Evolutionary conservation across 257 asterid genomes (phyloP).

Genomic region (Penstemon barbatus): DNA sequence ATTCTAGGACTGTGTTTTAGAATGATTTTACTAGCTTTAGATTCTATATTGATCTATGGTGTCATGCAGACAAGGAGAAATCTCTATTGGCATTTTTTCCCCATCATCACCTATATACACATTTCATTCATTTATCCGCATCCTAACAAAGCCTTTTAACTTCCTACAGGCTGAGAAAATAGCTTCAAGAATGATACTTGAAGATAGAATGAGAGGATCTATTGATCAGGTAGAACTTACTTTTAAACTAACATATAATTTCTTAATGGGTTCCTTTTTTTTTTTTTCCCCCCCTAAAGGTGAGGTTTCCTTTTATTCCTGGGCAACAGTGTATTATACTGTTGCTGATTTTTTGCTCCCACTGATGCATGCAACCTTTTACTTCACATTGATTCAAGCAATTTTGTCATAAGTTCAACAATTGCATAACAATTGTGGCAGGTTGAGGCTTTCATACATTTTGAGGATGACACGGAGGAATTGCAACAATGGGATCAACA

Average conservation of each 20-base stretch:
- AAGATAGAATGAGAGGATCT: constrained; percentile 98
- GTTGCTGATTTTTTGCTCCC: background rate
- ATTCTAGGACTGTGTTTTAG: no score
- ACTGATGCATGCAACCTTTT: background rate
- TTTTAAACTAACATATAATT: background rate
- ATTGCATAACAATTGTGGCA: constrained; percentile 30
- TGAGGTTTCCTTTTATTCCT: constrained; percentile 5
- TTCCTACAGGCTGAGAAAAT: constrained; percentile 88
- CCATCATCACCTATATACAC: no score
- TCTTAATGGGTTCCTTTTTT: background rate
- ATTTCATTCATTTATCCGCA: background rate
- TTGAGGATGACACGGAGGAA: constrained; percentile 93
- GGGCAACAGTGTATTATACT: background rate
- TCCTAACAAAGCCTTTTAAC: constrained; percentile 17
- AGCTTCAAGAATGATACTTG: constrained; percentile 94
- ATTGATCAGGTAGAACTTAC: constrained; percentile 78
- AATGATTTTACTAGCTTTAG: no score
- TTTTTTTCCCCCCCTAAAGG: no score
- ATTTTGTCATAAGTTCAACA: constrained; percentile 13
- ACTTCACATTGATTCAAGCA: constrained; percentile 5
- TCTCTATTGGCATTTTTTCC: no score
- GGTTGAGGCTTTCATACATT: constrained; percentile 97
- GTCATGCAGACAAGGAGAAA: no score
- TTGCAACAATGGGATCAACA: constrained; percentile 99
- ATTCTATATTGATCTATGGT: no score